Evolutionary conservation across 2,329 filamentous ascomycete species (phyloP), one percentile per base, ranked within the genome.

Genomic region (Penicillium brevicompactum): DNA sequence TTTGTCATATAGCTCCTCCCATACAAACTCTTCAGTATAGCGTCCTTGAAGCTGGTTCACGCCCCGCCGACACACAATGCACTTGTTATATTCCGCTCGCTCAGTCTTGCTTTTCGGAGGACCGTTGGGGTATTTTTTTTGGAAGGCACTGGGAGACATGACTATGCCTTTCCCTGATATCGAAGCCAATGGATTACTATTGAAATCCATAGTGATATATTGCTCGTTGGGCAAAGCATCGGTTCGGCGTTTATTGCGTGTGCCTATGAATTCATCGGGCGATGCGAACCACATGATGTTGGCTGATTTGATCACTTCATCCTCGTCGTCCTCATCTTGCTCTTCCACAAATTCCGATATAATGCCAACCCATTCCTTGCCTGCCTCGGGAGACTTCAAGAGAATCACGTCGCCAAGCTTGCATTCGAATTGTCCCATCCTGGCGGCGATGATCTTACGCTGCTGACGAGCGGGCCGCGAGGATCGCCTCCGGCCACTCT

Each of bases 271-370:
- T 67, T 89, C 90, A 66, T 96, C 90, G 0, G 90, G 91, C 0
- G 90, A 92, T 21, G 75, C 76, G 70, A 99, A 97, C 94, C 94
- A 99, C 82, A 97, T 88, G 69, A 99, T 94, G 59, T 88, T 89
- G 52, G 90, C 93, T 24, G 87, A 86, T 79, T 91, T 97, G 60
- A 75, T 50, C 27, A 68, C 43, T 43, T 68, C 64, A 16, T 63
- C 67, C 31, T 79, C 72, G 42, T 89, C 84, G 3, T 86, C 87
- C 11, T 89, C 87, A 18, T 90, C 83, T 44, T 89, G 87, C 31
- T 87, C 84, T 44, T 93, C 87, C 38, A 87, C 71, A 63, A 99
- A 96, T 42, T 90, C 87, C 66, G 88, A 89, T 49, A 97, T 88
- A 58, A 99, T 86, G 32, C 91, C 94, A 2, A 95, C 89, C 92